phyloP scores from a whole-genome alignment of 73 alveolate species.

The Paramecium bursaria region DNA sequence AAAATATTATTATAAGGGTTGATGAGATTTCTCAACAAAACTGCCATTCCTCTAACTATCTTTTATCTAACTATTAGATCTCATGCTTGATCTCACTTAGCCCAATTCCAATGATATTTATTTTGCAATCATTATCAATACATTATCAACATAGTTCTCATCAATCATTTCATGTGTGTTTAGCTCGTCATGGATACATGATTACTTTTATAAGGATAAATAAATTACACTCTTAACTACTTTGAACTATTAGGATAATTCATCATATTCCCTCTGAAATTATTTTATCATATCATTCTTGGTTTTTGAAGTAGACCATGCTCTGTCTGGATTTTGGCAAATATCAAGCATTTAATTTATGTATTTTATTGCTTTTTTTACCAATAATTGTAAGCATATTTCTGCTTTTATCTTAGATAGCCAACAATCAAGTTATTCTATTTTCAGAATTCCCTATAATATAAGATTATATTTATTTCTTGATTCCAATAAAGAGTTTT shows the following conservation, averaged over 20 bases:
- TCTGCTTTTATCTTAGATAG: constrained; percentile 44
- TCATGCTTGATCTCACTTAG: constrained; percentile 51
- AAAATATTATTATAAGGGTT: constrained; percentile 29
- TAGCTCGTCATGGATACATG: constrained; percentile 48
- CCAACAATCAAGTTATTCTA: constrained; percentile 52
- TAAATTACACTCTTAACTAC: background rate
- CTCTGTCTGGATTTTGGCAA: constrained; percentile 35
- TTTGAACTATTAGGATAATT: background rate
- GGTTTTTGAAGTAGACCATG: constrained; percentile 37
- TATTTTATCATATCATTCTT: constrained; percentile 23
- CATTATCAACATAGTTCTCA: constrained; percentile 58
- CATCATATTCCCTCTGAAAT: constrained; percentile 33
- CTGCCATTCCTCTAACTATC: constrained; percentile 54
- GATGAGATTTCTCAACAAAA: constrained; percentile 18
- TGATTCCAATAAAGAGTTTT: constrained; percentile 1
- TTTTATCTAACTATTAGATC: constrained; percentile 36
- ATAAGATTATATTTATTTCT: constrained; percentile 34
- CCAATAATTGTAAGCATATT: constrained; percentile 27
- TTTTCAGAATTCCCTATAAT: constrained; percentile 39
- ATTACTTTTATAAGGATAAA: background rate
- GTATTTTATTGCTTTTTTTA: constrained; percentile 44
- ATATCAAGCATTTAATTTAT: constrained; percentile 42
- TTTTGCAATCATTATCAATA: constrained; percentile 49
- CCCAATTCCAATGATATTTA: constrained; percentile 56
- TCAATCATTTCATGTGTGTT: constrained; percentile 58